Percentiles rank a stretch among this genome's conserved stretches.
Conservation (phyloP, 129 eudicot species). For the Flaveria trinervia region DNA sequence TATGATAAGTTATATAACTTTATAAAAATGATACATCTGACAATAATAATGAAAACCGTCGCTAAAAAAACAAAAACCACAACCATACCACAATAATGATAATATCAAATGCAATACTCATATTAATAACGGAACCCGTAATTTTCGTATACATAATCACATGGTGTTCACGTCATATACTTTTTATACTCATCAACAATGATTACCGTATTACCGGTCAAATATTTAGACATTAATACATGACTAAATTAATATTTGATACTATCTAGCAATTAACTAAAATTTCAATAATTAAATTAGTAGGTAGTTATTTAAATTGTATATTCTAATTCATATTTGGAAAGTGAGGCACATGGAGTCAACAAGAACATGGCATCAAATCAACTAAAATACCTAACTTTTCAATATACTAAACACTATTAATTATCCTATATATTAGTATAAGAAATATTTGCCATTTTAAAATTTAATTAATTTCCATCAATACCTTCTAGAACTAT, state of each 20-base stretch:
- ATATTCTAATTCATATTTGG: background rate
- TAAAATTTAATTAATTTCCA: background rate
- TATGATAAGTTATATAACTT: too few relatives aligned
- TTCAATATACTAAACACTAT: background rate
- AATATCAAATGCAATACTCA: too few relatives aligned
- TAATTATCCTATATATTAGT: background rate
- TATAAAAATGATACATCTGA: too few relatives aligned
- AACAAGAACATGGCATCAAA: slow-evolving; percentile 7
- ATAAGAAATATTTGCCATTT: background rate
- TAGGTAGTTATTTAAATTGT: background rate
- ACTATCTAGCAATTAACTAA: background rate
- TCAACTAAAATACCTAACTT: background rate
- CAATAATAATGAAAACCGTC: too few relatives aligned
- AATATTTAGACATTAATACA: background rate
- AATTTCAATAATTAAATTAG: background rate
- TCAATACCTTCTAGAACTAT: background rate
- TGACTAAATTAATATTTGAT: background rate
- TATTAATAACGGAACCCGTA: too few relatives aligned
- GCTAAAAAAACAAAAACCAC: too few relatives aligned
- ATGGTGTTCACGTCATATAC: too few relatives aligned
- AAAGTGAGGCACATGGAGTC: slow-evolving; percentile 6
- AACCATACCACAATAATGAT: too few relatives aligned
- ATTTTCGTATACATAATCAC: too few relatives aligned
- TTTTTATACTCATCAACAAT: too few relatives aligned
- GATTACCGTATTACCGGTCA: too few relatives aligned